phyloP scores from a whole-genome alignment of 2,329 filamentous ascomycete genomes.

The Chaetomium globosum region DNA sequence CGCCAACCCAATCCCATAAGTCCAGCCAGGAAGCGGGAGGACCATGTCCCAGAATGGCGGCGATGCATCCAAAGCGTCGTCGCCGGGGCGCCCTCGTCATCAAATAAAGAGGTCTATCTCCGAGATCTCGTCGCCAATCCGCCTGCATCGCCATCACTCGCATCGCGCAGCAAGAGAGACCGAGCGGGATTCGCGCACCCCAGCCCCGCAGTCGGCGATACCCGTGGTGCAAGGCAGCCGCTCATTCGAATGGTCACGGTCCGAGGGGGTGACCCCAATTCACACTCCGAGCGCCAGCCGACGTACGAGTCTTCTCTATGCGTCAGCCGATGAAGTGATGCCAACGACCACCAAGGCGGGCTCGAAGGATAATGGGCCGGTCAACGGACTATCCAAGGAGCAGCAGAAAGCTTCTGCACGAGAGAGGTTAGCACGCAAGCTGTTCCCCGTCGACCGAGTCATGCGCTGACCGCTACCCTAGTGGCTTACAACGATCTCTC shows the following conservation, averaged over 20 bases:
- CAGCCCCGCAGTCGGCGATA: slow-evolving; percentile 35
- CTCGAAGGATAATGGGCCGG: slow-evolving; percentile 46
- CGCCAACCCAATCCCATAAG: slow-evolving; percentile 20
- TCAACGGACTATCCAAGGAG: slow-evolving; percentile 47
- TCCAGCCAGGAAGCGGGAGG: neutral
- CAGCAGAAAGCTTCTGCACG: slow-evolving; percentile 45
- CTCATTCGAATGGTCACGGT: slow-evolving; percentile 51
- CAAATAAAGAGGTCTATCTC: slow-evolving; percentile 60
- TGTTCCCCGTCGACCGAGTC: neutral
- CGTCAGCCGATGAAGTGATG: slow-evolving; percentile 34
- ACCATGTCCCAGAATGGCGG: slow-evolving; percentile 44
- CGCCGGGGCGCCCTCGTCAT: slow-evolving; percentile 49
- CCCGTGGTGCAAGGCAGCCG: slow-evolving; percentile 40
- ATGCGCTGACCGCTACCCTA: slow-evolving; percentile 37
- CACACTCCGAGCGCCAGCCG: slow-evolving; percentile 35
- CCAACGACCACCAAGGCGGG: slow-evolving; percentile 16
- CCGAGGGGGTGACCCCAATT: slow-evolving; percentile 50
- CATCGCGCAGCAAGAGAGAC: slow-evolving; percentile 43
- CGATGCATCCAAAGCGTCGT: slow-evolving; percentile 40
- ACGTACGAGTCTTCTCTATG: slow-evolving; percentile 36
- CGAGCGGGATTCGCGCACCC: slow-evolving; percentile 41
- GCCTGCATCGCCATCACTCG: slow-evolving; percentile 45
- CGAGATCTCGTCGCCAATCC: slow-evolving; percentile 55
- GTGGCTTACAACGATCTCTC: slow-evolving; percentile 57
- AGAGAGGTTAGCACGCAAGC: slow-evolving; percentile 44